Percentiles rank a stretch among this genome's conserved stretches.
Evolutionary conservation across 305 asterid species (phyloP).

Genomic region (Fraxinus angustifolia): DNA sequence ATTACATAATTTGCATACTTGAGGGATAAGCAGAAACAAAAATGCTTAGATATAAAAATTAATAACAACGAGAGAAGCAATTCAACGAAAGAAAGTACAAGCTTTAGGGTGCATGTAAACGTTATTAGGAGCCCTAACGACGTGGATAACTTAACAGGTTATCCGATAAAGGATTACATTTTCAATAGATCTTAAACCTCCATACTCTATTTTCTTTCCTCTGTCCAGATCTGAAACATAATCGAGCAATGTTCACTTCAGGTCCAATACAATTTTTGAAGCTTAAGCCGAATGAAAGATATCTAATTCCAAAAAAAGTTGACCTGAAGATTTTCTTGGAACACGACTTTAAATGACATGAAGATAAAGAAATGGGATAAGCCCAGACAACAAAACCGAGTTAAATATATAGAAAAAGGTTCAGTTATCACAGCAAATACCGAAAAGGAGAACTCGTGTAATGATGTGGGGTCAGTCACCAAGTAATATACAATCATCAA

Average conservation of each 20-base stretch:
- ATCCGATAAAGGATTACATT: background rate
- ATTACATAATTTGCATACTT: background rate
- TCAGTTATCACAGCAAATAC: background rate
- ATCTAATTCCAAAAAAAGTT: background rate
- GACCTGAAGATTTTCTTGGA: background rate
- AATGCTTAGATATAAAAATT: background rate
- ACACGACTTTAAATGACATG: background rate
- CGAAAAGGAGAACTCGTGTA: background rate
- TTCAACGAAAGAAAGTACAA: background rate
- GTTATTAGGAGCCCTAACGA: background rate
- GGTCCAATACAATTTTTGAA: background rate
- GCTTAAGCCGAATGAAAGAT: background rate
- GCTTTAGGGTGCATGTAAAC: background rate
- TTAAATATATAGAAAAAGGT: background rate
- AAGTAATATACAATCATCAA: background rate
- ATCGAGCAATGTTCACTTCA: background rate
- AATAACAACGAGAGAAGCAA: background rate
- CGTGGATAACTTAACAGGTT: background rate
- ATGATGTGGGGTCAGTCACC: background rate
- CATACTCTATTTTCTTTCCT: background rate
- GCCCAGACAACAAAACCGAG: background rate
- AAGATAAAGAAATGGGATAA: background rate
- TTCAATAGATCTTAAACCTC: background rate
- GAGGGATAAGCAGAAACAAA: background rate
- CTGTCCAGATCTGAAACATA: background rate